Evolutionary conservation across 768 basidiomycete genomes (phyloP).

Genomic region (Suillus subluteus): DNA sequence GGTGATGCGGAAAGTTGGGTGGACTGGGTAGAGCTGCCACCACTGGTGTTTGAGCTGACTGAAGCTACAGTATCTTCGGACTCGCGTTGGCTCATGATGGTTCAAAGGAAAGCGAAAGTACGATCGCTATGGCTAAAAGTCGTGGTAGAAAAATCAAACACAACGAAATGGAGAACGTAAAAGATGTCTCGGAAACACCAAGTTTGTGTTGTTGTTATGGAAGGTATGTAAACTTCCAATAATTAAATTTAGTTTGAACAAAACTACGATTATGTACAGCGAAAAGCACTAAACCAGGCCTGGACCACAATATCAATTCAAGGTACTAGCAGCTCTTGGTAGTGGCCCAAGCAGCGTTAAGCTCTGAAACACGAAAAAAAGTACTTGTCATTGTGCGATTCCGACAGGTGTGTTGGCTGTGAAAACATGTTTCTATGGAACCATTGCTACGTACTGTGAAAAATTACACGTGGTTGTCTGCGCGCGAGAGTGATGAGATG

Average conservation of each 20-base stretch:
- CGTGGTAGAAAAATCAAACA: slow-evolving; percentile 11
- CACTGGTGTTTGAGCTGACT: not conserved
- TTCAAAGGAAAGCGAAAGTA: slow-evolving; percentile 11
- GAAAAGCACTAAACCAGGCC: not conserved
- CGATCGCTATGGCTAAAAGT: slow-evolving; percentile 8
- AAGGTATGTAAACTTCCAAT: slow-evolving; percentile 10
- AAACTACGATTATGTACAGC: not conserved
- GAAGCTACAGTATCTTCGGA: slow-evolving; percentile 24
- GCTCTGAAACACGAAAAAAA: not conserved
- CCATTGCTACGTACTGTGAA: not conserved
- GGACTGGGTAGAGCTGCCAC: slow-evolving; percentile 4
- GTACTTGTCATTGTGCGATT: not conserved
- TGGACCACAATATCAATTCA: not conserved
- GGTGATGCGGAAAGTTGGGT: slow-evolving; percentile 15
- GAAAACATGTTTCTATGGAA: not conserved
- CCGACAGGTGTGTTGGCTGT: not conserved
- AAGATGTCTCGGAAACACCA: slow-evolving; percentile 15
- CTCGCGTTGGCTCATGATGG: slow-evolving; percentile 34
- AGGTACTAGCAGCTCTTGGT: not conserved
- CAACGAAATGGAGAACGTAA: slow-evolving; percentile 31
- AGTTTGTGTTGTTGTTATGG: slow-evolving; percentile 15
- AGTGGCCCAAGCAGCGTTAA: not conserved
- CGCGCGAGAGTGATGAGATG: not conserved
- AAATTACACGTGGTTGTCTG: slow-evolving; percentile 3
- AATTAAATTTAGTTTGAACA: slow-evolving; percentile 10